Percentiles rank a stretch among this genome's conserved stretches.
Conservation (phyloP, 164 flowering plant genomes). For the Dillenia turbinata region DNA sequence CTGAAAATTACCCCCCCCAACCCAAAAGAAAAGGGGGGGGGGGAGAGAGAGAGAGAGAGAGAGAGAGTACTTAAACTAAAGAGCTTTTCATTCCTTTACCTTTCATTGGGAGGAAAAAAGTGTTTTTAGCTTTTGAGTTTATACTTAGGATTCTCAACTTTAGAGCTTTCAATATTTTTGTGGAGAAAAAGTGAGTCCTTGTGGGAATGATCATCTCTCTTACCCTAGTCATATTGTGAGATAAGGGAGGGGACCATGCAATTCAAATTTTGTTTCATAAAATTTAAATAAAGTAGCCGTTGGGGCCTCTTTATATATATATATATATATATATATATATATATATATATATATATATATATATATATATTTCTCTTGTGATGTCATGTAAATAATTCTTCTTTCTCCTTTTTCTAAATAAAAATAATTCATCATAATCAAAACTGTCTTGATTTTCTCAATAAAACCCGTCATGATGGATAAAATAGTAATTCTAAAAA, state of each 20-base stretch:
- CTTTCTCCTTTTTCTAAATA: no score
- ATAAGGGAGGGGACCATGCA: not conserved
- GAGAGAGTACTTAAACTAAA: not conserved
- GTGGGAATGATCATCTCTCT: not conserved
- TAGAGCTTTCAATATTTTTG: constrained; percentile 8
- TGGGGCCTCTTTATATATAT: not conserved
- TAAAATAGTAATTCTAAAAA: no score
- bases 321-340: no score
- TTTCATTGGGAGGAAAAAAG: constrained; percentile 18
- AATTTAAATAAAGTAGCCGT: constrained; percentile 4
- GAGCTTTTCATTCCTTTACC: constrained; percentile 12
- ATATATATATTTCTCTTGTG: no score
- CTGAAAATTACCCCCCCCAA: constrained; percentile 10
- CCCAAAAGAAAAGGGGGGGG: constrained; percentile 14
- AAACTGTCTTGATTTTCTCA: no score
- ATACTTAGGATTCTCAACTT: constrained; percentile 32
- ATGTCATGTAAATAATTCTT: no score
- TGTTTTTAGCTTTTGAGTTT: constrained; percentile 32
- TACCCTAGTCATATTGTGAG: no score
- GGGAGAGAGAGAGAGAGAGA: constrained; percentile 26
- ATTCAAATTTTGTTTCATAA: not conserved
- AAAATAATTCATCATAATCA: no score
- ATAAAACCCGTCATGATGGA: no score
- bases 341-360: no score
- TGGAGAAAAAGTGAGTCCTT: not conserved